phyloP scores from a whole-genome alignment of 148 eudicot genomes.

The Rhododendron henanense region DNA sequence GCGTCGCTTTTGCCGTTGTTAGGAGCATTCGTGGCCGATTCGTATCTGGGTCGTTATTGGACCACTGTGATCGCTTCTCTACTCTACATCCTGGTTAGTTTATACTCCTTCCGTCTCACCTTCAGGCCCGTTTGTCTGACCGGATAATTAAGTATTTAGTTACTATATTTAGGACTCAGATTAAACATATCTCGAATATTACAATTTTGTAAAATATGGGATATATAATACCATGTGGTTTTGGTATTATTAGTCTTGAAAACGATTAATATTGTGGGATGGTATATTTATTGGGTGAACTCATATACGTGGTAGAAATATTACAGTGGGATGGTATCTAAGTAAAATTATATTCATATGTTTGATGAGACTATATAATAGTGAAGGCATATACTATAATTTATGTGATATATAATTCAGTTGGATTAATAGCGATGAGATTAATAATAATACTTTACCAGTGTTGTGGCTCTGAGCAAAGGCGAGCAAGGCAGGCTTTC shows the following conservation, averaged over 20 bases:
- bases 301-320: not conserved
- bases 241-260: not conserved
- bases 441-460: not conserved
- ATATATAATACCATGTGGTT: not conserved
- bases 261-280: not conserved
- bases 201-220: not conserved
- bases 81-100: conserved; percentile 45
- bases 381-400: no score
- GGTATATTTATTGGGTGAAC: not conserved
- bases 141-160: not conserved
- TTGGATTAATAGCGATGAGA: not conserved
- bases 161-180: not conserved
- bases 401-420: not conserved
- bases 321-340: not conserved
- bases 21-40: conserved; percentile 54
- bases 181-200: not conserved
- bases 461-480: no score
- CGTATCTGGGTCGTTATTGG: conserved; percentile 43
- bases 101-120: not conserved
- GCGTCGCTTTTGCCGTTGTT: conserved; percentile 41
- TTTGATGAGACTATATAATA: no score
- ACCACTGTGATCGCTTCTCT: conserved; percentile 41
- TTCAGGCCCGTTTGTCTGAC: not conserved
- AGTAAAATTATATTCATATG: no score
- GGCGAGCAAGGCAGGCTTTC: no score